Base-by-base conservation (phyloP, 768 basidiomycete genomes). In the Amyloporia xantha region DNA sequence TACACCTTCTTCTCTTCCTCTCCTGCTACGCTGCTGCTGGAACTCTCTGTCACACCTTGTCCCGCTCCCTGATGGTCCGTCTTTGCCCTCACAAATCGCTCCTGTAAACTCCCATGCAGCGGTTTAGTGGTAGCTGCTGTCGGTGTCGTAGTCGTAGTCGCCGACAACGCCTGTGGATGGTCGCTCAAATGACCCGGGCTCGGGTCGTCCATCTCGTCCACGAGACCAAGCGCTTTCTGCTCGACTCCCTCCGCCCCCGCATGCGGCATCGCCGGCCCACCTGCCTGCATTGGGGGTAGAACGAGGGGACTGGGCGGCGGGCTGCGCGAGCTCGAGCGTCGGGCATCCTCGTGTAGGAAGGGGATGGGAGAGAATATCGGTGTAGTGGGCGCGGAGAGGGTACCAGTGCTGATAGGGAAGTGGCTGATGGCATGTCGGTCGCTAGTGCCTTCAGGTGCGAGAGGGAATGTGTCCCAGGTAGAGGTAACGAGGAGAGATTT, bases 351-450 rank as follows among this genome's bases (percentile, higher is more conserved):
- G 59, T 91, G 89, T 21, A 91, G 69, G 74, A 92, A 92, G 5
- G 90, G 80, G 51, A 92, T 91, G 3, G 90, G 90, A 2, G 86
- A 88, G 67, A 91, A 92, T 45, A 92, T 70, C 3, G 90, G 90
- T 10, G 90, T 92, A 40, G 78, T 71, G 1, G 90, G 86, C 36
- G 72, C 72, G 24, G 81, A 79, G 48, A 76, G 74, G 11, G 74
- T 65, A 11, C 72, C 68, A 13, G 73, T 66, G 35, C 73, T 71
- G 19, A 76, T 65, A 15, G 75, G 64, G 39, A 77, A 68, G 48
- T 63, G 54, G 9, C 54, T 53, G 30, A 50, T 51, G 12, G 44
- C 49, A 17, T 54, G 51, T 24, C 53, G 52, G 58, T 73, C 58
- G 28, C 51, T 57, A 1, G 57, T 47, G 66, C 62, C 41, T 28